phyloP scores from a whole-genome alignment of 495 filamentous ascomycete species.

The Penicillium pulvis region DNA sequence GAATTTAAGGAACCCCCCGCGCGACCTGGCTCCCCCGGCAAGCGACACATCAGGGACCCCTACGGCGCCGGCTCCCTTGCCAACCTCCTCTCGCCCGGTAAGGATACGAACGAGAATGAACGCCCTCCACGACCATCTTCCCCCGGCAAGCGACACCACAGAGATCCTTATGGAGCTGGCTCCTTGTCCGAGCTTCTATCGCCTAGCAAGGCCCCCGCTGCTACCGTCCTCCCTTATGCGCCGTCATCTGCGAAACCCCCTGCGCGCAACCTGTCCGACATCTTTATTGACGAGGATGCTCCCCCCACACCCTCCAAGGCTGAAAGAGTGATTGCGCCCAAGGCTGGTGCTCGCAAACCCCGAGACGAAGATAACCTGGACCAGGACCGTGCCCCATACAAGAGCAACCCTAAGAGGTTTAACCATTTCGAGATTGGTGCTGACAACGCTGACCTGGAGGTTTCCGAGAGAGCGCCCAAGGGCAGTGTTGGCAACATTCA shows the following conservation, averaged over 20 bases:
- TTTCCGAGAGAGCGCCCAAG: slow-evolving; percentile 33
- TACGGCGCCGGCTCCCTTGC: slow-evolving; percentile 69
- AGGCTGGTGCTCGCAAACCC: slow-evolving; percentile 59
- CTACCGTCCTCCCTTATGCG: slow-evolving; percentile 40
- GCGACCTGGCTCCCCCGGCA: slow-evolving; percentile 50
- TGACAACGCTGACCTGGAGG: slow-evolving; percentile 78
- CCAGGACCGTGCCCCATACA: slow-evolving; percentile 45
- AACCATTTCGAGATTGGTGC: slow-evolving; percentile 83
- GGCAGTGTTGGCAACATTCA: slow-evolving; percentile 66
- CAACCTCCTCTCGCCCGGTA: slow-evolving; percentile 40
- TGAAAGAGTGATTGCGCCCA: slow-evolving; percentile 43
- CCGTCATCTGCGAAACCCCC: slow-evolving; percentile 59
- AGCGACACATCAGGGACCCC: slow-evolving; percentile 61
- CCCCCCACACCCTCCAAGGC: slow-evolving; percentile 52
- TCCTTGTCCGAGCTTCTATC: slow-evolving; percentile 31
- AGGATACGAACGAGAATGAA: slow-evolving; percentile 22
- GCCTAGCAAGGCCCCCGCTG: slow-evolving; percentile 22
- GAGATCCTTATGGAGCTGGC: slow-evolving; percentile 28
- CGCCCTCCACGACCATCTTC: slow-evolving; percentile 5
- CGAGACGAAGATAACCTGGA: slow-evolving; percentile 53
- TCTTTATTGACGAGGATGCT: slow-evolving; percentile 57
- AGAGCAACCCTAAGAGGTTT: slow-evolving; percentile 72
- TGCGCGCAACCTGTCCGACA: slow-evolving; percentile 61
- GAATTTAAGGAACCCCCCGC: slow-evolving; percentile 34
- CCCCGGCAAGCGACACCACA: slow-evolving; percentile 24